These are phyloP conservation scores for Coemansia sp. DNA, from an alignment of 192 early-diverging fungal species.

Conservation along the genomic window DNA sequence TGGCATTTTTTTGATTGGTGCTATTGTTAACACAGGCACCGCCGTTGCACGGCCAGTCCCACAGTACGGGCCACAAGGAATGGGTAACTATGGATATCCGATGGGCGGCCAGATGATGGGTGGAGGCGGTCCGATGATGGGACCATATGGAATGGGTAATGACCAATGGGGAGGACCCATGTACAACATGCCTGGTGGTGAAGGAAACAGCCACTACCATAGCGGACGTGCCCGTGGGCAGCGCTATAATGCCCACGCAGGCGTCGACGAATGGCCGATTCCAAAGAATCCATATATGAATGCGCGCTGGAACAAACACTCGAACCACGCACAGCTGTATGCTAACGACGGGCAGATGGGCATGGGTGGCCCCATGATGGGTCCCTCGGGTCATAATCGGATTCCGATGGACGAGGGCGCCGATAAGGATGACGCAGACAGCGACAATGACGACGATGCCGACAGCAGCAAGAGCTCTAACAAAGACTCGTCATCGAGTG, in stretches of 20 bases:
- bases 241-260: constrained; percentile 36
- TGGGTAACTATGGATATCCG: constrained; percentile 12
- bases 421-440: constrained; percentile 14
- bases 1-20: constrained; percentile 6
- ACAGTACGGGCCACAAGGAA: constrained; percentile 33
- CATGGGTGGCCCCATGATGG: constrained; percentile 13
- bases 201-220: constrained; percentile 7
- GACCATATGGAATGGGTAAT: constrained; percentile 22
- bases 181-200: constrained; percentile 22
- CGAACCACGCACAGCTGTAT: constrained; percentile 17
- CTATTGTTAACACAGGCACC: constrained; percentile 6
- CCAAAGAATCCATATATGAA: constrained; percentile 38
- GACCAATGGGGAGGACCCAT: constrained; percentile 20
- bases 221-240: constrained; percentile 31
- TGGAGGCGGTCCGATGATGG: constrained; percentile 19
- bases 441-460: constrained; percentile 11
- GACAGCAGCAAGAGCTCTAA: neutral
- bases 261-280: constrained; percentile 39
- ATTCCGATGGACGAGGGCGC: constrained; percentile 16
- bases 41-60: constrained; percentile 18
- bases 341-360: constrained; percentile 1
- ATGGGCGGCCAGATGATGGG: constrained; percentile 19
- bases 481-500: neutral
- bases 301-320: constrained; percentile 19
- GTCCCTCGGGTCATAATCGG: constrained; percentile 26